phyloP scores from a whole-genome alignment of 257 asterid species.

The Fraxinus quadrangulata region DNA sequence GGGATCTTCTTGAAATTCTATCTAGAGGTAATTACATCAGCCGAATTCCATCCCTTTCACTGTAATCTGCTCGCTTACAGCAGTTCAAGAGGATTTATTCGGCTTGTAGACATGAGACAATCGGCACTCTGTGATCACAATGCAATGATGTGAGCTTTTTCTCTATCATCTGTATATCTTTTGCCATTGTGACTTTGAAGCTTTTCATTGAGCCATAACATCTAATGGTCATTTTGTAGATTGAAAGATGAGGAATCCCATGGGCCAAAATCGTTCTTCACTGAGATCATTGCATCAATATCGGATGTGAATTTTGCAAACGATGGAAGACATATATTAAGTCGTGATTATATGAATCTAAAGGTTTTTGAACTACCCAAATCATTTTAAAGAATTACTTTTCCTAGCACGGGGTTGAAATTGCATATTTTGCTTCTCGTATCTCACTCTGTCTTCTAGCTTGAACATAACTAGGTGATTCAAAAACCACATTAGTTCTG shows the following conservation, averaged over 20 bases:
- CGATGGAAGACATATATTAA: slow-evolving; percentile 73
- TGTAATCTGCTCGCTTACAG: slow-evolving; percentile 79
- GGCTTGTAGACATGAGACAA: slow-evolving; percentile 76
- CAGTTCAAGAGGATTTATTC: slow-evolving; percentile 78
- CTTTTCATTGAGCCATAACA: slow-evolving; percentile 16
- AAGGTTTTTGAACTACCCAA: slow-evolving; percentile 48
- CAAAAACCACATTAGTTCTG: background rate
- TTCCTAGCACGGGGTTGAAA: slow-evolving; percentile 17
- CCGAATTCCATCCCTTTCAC: slow-evolving; percentile 76
- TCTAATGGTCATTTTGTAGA: slow-evolving; percentile 37
- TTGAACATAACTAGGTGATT: slow-evolving; percentile 17
- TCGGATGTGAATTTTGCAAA: slow-evolving; percentile 73
- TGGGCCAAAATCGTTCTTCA: slow-evolving; percentile 68
- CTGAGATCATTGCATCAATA: slow-evolving; percentile 70
- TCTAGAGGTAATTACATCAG: slow-evolving; percentile 78
- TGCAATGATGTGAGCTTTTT: slow-evolving; percentile 61
- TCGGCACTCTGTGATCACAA: slow-evolving; percentile 73
- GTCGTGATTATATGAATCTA: slow-evolving; percentile 74
- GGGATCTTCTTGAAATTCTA: slow-evolving; percentile 28
- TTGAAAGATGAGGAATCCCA: slow-evolving; percentile 57
- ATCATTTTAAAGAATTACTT: slow-evolving; percentile 17
- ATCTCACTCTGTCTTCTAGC: slow-evolving; percentile 17
- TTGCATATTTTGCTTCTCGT: slow-evolving; percentile 19
- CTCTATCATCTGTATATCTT: background rate
- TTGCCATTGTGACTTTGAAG: background rate